phyloP scores from a whole-genome alignment of 345 rosid genomes.

The Firmiana major region DNA sequence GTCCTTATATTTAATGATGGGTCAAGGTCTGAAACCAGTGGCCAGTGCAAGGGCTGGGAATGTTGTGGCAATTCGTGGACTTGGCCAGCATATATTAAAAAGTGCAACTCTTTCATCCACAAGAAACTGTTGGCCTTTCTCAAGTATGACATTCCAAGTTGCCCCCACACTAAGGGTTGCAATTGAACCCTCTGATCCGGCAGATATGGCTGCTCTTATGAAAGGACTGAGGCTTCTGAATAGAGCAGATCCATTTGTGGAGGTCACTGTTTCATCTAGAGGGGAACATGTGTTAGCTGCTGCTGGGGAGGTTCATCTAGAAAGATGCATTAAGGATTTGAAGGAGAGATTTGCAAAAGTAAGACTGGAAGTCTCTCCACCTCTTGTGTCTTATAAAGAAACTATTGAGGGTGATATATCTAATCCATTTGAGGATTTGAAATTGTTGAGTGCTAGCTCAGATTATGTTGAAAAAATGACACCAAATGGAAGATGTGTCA shows the following conservation, averaged over 20 bases:
- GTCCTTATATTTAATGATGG: constrained; percentile 93
- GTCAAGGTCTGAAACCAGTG: constrained; percentile 82
- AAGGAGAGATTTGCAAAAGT: constrained; percentile 91
- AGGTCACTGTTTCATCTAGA: constrained; percentile 81
- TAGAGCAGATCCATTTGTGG: constrained; percentile 91
- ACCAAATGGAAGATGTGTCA: constrained; percentile 66
- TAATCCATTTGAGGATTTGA: constrained; percentile 61
- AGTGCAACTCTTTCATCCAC: constrained; percentile 92
- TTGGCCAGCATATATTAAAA: constrained; percentile 87
- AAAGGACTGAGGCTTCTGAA: constrained; percentile 85
- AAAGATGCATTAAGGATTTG: constrained; percentile 87
- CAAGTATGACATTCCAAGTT: constrained; percentile 91
- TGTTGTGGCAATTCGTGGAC: constrained; percentile 87
- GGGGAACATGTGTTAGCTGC: constrained; percentile 95
- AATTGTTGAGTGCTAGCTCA: constrained; percentile 40
- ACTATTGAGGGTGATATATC: constrained; percentile 69
- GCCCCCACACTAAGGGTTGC: constrained; percentile 90
- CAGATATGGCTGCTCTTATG: constrained; percentile 71
- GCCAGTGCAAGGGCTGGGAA: constrained; percentile 79
- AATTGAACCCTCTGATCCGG: constrained; percentile 89
- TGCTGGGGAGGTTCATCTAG: constrained; percentile 95
- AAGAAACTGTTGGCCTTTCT: constrained; percentile 87
- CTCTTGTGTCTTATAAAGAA: constrained; percentile 88
- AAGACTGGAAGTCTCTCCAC: constrained; percentile 76
- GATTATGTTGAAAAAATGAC: constrained; percentile 75